Evolutionary conservation across 2,329 filamentous ascomycete species (phyloP).

Genomic region (Amauroascus niger): DNA sequence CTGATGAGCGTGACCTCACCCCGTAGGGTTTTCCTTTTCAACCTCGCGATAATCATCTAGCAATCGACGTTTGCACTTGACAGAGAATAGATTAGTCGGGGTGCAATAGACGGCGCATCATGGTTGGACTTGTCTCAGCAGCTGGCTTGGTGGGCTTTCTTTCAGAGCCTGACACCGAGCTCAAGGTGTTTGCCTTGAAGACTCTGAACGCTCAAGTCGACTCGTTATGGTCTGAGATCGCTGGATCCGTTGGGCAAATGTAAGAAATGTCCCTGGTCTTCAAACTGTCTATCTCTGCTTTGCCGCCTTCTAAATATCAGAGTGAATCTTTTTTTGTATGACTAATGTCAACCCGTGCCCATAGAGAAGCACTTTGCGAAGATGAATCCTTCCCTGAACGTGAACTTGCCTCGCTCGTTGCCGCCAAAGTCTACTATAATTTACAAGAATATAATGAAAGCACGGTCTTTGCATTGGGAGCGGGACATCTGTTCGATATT

Average conservation of each 20-base stretch:
- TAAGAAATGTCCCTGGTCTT: too few species aligned
- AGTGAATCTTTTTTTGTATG: not conserved
- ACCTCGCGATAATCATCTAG: not conserved
- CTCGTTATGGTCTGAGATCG: conserved; percentile 94
- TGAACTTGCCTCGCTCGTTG: conserved; percentile 84
- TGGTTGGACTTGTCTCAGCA: conserved; percentile 90
- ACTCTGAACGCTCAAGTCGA: conserved; percentile 95
- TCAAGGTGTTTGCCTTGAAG: conserved; percentile 90
- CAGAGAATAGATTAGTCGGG: conserved; percentile 1
- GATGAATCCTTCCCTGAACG: conserved; percentile 90
- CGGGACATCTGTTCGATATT: conserved; percentile 89
- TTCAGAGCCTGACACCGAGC: conserved; percentile 83
- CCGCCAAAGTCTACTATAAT: conserved; percentile 98
- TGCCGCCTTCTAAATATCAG: too few species aligned
- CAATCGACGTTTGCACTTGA: not conserved
- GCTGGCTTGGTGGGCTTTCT: conserved; percentile 92
- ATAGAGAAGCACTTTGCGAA: conserved; percentile 91
- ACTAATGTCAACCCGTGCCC: not conserved
- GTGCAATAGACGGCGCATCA: conserved; percentile 36
- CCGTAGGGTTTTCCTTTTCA: not conserved
- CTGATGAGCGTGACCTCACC: not conserved
- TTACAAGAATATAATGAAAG: conserved; percentile 98
- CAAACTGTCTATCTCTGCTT: not conserved
- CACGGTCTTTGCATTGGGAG: conserved; percentile 93
- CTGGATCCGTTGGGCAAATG: conserved; percentile 87